A percentile compares a stretch with the other conserved stretches of the same genome.
Conservation (phyloP, 306 rosid species). For the Inga oerstediana region DNA sequence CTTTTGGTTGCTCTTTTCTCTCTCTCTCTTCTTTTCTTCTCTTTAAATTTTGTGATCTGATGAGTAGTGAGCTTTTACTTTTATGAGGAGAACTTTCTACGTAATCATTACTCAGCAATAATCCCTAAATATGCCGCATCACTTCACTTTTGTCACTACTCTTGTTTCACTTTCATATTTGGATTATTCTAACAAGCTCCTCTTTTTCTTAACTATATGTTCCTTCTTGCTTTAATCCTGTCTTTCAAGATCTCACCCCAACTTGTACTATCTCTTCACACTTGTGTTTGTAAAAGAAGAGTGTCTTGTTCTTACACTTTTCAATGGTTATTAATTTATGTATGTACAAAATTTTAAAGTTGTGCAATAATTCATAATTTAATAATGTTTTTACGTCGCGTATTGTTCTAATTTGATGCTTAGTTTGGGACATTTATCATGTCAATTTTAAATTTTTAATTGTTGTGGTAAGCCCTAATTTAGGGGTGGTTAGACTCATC, state of each 20-base stretch:
- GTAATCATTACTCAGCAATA: slow-evolving; percentile 68
- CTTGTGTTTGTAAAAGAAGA: slow-evolving; percentile 40
- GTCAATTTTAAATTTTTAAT: too few relatives aligned
- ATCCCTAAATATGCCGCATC: slow-evolving; percentile 37
- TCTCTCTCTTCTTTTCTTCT: slow-evolving; percentile 29
- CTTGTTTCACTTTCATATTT: slow-evolving; percentile 39
- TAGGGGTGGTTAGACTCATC: too few relatives aligned
- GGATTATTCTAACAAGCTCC: slow-evolving; percentile 34
- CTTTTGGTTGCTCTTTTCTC: slow-evolving; percentile 21
- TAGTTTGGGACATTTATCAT: too few relatives aligned
- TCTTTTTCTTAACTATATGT: slow-evolving; percentile 35
- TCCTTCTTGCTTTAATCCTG: slow-evolving; percentile 43
- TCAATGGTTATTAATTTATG: background rate
- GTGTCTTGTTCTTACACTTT: slow-evolving; percentile 38
- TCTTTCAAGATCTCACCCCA: slow-evolving; percentile 45
- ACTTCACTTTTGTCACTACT: slow-evolving; percentile 45
- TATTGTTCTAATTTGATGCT: too few relatives aligned
- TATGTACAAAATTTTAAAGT: background rate
- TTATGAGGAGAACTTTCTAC: slow-evolving; percentile 57
- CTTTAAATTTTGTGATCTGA: slow-evolving; percentile 26
- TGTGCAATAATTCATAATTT: background rate
- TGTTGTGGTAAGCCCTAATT: too few relatives aligned
- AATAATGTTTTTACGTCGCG: too few relatives aligned
- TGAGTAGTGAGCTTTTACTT: slow-evolving; percentile 49
- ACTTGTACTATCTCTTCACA: slow-evolving; percentile 43